Percentiles rank a stretch among this genome's conserved stretches.
Evolutionary conservation across 345 rosid species (phyloP).

Genomic region (Citrus unshiu): DNA sequence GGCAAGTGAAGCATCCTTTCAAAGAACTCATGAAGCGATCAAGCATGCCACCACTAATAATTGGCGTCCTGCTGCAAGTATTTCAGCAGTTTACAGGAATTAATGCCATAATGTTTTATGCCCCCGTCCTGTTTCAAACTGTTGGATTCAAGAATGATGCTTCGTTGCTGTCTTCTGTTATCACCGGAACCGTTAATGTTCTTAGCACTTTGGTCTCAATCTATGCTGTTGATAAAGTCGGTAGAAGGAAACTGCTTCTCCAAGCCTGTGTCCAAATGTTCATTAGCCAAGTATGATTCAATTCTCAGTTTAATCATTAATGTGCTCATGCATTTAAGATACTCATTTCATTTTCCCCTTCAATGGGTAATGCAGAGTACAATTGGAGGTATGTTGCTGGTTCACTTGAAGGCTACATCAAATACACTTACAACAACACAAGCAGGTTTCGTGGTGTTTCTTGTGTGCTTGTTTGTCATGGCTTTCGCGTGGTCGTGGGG

Average conservation of each 20-base stretch:
- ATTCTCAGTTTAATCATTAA: background rate
- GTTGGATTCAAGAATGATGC: slow-evolving; percentile 32
- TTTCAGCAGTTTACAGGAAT: slow-evolving; percentile 71
- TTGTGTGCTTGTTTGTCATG: slow-evolving; percentile 57
- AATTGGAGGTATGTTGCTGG: slow-evolving; percentile 45
- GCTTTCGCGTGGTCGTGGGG: slow-evolving; percentile 90
- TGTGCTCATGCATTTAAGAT: background rate
- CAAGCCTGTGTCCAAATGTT: slow-evolving; percentile 43
- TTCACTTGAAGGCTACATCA: slow-evolving; percentile 28
- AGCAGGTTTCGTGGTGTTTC: slow-evolving; percentile 42
- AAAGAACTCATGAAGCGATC: slow-evolving; percentile 34
- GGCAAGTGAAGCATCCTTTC: slow-evolving; percentile 38
- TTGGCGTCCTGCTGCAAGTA: slow-evolving; percentile 45
- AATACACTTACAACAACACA: slow-evolving; percentile 26
- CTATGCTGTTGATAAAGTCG: slow-evolving; percentile 25
- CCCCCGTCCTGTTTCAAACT: slow-evolving; percentile 35
- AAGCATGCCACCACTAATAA: slow-evolving; percentile 52
- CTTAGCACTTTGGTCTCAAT: slow-evolving; percentile 34
- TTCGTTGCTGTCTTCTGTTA: slow-evolving; percentile 27
- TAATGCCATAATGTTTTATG: slow-evolving; percentile 46
- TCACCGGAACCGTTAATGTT: slow-evolving; percentile 31
- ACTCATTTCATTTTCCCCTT: background rate
- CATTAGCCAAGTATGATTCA: slow-evolving; percentile 18
- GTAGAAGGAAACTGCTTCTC: slow-evolving; percentile 41
- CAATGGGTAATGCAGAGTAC: slow-evolving; percentile 19